Evolutionary conservation across 352 stramenopile species (phyloP), one percentile per base, ranked within the genome.

Genomic region (Phytopythium oedochilum): DNA sequence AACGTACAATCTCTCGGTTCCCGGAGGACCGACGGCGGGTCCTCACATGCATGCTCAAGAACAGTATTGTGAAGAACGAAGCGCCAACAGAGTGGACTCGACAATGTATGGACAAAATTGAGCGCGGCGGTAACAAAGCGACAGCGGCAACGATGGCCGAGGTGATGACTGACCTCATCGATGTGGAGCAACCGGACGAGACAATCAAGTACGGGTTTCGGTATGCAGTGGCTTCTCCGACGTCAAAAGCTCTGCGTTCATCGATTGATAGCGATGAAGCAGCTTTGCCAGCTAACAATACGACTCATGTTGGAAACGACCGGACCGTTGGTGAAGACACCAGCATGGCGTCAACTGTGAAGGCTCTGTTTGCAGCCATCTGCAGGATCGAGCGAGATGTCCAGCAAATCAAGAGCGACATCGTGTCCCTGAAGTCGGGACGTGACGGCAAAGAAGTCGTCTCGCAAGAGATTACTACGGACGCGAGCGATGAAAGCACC

Each of bases 21-120:
- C 60, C 54, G 0, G 53, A 59, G 20, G 60, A 66, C 18, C 54
- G 60, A 15, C 54, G 48, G 14, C 47, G 42, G 1, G 60, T 66
- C 3, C 36, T 66, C 1, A 62, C 23, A 0, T 32, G 22, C n/a
- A 62, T 66, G 34, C 15, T 66, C 17, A 22, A 58, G 26, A 53
- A 34, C 26, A 58, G 47, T 28, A 59, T 66, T 17, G 46, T 57
- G 15, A 57, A 58, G 6, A 54, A 57, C 8, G 53, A 55, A n/a
- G 51, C 60, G 10, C 53, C 53, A 7, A 35, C 55, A 10, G 31
- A 39, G 12, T 66, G 53, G 59, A 18, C 7, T 2, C 10, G 14
- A 15, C 34, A 39, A 3, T 39, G 34, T 15, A 9, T 15, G 34
- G 34, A 11, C 14, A 18, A n/a, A n/a, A n/a, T n/a, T n/a, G n/a